These are phyloP conservation scores for Gymnopilus dilepis DNA, from an alignment of 768 basidiomycete species.

Conservation along the genomic window DNA sequence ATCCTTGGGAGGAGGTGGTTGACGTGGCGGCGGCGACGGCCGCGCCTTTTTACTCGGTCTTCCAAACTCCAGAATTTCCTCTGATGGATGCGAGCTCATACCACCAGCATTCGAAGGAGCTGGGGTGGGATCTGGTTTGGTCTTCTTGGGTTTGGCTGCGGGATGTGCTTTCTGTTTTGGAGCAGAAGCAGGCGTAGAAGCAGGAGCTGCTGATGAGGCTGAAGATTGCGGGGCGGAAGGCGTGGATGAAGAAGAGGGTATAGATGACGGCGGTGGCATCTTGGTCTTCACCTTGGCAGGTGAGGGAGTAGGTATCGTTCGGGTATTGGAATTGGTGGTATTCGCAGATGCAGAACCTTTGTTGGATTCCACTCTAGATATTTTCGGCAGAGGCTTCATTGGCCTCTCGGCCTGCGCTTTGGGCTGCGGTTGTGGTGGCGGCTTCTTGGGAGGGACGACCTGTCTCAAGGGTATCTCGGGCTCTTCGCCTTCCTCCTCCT, in stretches of 20 bases:
- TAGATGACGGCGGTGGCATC: constrained; percentile 16
- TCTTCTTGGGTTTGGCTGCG: constrained; percentile 16
- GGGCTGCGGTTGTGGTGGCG: constrained; percentile 26
- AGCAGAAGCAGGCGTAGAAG: constrained; percentile 20
- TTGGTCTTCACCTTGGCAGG: constrained; percentile 8
- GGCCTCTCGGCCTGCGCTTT: constrained; percentile 24
- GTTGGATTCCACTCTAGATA: constrained; percentile 24
- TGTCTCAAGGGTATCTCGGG: constrained; percentile 32
- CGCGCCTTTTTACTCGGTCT: constrained; percentile 21
- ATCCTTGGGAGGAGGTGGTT: constrained; percentile 5
- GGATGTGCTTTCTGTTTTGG: constrained; percentile 20
- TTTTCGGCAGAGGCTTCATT: constrained; percentile 33
- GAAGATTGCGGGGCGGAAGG: constrained; percentile 8
- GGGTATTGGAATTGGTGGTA: constrained; percentile 29
- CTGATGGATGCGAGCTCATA: constrained; percentile 15
- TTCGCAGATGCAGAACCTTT: constrained; percentile 33
- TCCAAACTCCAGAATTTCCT: constrained; percentile 24
- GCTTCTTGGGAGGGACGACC: constrained; percentile 37
- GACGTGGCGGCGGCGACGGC: constrained; percentile 15
- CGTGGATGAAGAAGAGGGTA: constrained; percentile 24
- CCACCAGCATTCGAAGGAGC: constrained; percentile 9
- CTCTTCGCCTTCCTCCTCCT: constrained; percentile 38
- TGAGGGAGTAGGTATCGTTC: too few species aligned
- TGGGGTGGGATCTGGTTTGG: constrained; percentile 23
- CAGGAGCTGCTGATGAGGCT: constrained; percentile 12